phyloP scores from a whole-genome alignment of 768 basidiomycete species.

The Trametes sanguinea region DNA sequence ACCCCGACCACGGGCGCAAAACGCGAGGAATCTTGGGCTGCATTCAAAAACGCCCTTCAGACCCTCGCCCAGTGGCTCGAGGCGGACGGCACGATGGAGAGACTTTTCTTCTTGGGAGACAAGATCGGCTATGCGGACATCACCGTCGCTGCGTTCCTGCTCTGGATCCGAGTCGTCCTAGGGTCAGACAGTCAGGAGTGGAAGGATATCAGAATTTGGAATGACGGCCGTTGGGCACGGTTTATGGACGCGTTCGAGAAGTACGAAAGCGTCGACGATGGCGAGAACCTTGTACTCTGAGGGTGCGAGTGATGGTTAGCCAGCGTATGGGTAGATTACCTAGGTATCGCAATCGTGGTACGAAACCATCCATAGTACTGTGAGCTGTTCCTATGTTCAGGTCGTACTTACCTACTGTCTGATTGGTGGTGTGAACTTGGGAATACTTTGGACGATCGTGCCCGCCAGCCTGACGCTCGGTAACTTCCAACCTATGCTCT shows the following conservation, averaged over 20 bases:
- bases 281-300: neutral
- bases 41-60: slow-evolving; percentile 29
- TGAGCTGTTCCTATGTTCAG: too few relatives aligned
- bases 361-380: too few relatives aligned
- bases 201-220: slow-evolving; percentile 38
- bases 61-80: slow-evolving; percentile 36
- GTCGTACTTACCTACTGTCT: too few relatives aligned
- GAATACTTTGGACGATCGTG: too few relatives aligned
- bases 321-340: too few relatives aligned
- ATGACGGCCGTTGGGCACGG: slow-evolving; percentile 42
- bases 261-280: slow-evolving; percentile 29
- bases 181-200: slow-evolving; percentile 33
- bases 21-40: slow-evolving; percentile 33
- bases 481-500: too few relatives aligned
- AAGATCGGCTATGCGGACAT: slow-evolving; percentile 39
- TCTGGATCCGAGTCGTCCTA: slow-evolving; percentile 37
- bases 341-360: too few relatives aligned
- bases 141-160: slow-evolving; percentile 36
- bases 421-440: too few relatives aligned
- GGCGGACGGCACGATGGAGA: slow-evolving; percentile 29
- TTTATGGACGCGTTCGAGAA: slow-evolving; percentile 35
- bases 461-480: too few relatives aligned
- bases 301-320: too few relatives aligned
- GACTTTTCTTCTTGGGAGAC: slow-evolving; percentile 40
- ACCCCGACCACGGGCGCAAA: slow-evolving; percentile 29